Conservation (phyloP, 1,284 basidiomycete species). For the Jaminaea rosea region DNA sequence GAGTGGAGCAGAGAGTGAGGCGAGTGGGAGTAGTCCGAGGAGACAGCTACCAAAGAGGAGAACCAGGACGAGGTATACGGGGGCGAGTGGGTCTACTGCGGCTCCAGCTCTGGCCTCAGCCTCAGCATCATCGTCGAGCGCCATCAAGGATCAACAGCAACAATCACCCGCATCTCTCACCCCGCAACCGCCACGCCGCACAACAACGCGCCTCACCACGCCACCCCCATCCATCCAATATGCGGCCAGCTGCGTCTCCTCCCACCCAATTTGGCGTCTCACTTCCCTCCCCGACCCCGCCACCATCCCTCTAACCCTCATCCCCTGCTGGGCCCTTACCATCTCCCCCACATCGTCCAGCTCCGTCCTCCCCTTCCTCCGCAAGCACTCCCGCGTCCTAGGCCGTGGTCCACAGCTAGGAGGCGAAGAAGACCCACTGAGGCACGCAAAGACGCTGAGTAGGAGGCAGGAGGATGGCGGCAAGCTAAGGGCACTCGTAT, state of each 20-base stretch:
- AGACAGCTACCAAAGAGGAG: not conserved
- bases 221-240: not conserved
- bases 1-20: not conserved
- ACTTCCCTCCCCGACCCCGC: conserved; percentile 46
- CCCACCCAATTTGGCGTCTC: conserved; percentile 41
- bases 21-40: no score
- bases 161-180: no score
- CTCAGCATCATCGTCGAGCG: not conserved
- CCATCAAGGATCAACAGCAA: no score
- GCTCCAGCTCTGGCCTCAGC: no score
- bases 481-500: conserved; percentile 12
- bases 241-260: not conserved
- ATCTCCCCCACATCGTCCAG: conserved; percentile 51
- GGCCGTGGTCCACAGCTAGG: not conserved
- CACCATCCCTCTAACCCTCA: conserved; percentile 49
- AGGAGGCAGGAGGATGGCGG: not conserved
- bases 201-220: not conserved
- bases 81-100: not conserved
- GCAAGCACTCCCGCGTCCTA: conserved; percentile 11
- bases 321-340: conserved; percentile 74
- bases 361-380: conserved; percentile 16
- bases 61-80: not conserved
- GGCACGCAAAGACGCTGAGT: not conserved
- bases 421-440: not conserved
- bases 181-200: no score